Base-by-base conservation (phyloP, 2,329 filamentous ascomycete species). In the Sporothrix brunneoviolacea region DNA sequence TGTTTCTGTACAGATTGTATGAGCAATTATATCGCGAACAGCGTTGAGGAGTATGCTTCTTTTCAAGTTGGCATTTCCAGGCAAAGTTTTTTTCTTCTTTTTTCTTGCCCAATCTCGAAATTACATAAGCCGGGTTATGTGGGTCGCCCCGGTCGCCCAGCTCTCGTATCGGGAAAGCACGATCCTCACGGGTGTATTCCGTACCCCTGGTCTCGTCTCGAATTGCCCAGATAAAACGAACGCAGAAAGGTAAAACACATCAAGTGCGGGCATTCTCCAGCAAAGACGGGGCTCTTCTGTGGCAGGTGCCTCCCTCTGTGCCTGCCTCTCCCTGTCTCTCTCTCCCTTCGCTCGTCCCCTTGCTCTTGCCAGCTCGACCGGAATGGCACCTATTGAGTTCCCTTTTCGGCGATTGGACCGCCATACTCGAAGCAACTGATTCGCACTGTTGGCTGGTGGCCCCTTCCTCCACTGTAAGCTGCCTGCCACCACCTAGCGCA, bases 311-410 rank as follows among this genome's bases (percentile, higher is more conserved):
- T 4, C 39, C 39, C 18, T 28, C 6, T 4, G 7, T 15, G 19
- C 9, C 10, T 32, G 39, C 19, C 4, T 13, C 22, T 44, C 13
- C 35, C 19, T 27, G 13, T 18, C 5, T 12, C 21, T 22, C 12
- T 24, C 15, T 22, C 18, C 12, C 18, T 13, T 21, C 12, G 12
- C 5, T 22, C 21, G n/a, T 22, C 9, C 9, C 37, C 24, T 27
- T 30, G 7, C 18, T 18, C 30, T 35, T 30, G 9, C 3, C 5
- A 4, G 4, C 10, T 10, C 36, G n/a, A 7, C 49, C 42, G 42
- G 42, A 51, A 46, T 21, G 37, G 49, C 21, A 42, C 38, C 50
- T 52, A 52, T 52, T 48, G 30, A 51, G 15, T 24, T 27, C 43
- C 46, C 36, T 16, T 52, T 52, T 48, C 50, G 50, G 50, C 50